Base-by-base conservation (phyloP, 2,329 filamentous ascomycete species). In the Calycina herbarum region DNA sequence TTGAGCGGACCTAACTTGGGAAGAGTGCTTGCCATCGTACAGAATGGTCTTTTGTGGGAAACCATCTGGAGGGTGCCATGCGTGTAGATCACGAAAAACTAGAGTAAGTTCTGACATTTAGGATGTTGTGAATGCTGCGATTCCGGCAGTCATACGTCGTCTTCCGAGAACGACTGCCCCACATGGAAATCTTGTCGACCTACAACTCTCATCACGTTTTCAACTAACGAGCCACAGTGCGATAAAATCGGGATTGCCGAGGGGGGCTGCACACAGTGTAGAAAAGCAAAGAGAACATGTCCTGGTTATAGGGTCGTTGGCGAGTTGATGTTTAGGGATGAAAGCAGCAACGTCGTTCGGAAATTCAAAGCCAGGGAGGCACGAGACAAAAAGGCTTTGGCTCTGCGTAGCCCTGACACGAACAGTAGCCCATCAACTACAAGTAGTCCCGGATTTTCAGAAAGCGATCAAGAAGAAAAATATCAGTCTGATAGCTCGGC, bases 11-110 rank as follows among this genome's bases (percentile, higher is more conserved):
- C 54, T 29, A 33, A 57, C 27, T 13, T 31, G 31, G 31, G 54
- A 29, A 6, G 11, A 57, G 27, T 29, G 27, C 5, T 31, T 15
- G 24, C 24, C 51, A 57, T 31, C 11, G 10, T 15, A 57, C 54
- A 69, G 31, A 8, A 86, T 86, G 84, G 83, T 86, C 5, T 86
- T 85, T 71, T 85, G 84, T 69, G 83, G 84, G 5, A 85, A 85
- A 70, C 83, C 84, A 56, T 85, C 83, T 45, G 84, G 83, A 72
- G 83, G 83, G 51, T 86, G 84, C 74, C 83, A 82, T 69, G 82
- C 78, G 68, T 86, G 84, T 70, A 80, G 84, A 68, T 80, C 82
- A 71, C 81, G 83, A 70, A 86, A 86, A 75, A 83, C 85, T 67
- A 81, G 82, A 65, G 83, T 85, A 77, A 58, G 69, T 62, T 5